Base-by-base conservation (phyloP, 2,329 filamentous ascomycete genomes). In the Emmonsiellopsis sp. region DNA sequence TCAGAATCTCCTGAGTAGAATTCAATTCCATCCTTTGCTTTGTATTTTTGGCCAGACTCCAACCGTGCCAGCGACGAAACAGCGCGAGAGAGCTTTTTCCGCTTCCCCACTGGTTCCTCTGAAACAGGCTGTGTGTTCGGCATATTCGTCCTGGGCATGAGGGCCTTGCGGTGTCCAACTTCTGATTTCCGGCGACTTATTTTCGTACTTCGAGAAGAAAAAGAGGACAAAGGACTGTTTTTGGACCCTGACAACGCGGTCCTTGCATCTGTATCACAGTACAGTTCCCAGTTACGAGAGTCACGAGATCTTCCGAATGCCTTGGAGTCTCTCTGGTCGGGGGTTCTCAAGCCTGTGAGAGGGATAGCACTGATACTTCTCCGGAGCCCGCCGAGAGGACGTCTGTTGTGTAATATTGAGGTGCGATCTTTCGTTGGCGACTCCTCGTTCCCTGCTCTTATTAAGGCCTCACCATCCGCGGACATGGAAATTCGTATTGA, bases 251-350 rank as follows among this genome's bases (percentile, higher is more conserved):
- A 90, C 53, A 95, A 74, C 59, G 89, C 87, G 63, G 89, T 88
- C 43, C 86, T 84, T 50, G 81, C 76, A 59, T 93, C 87, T 6
- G 85, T 84, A 65, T 95, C 88, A 62, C 88, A 92, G 72, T 87
- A 91, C 54, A 89, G 89, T 64, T 95, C 88, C 92, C 92, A 96
- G 6, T 86, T 87, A 49, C 90, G 84, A 14, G 90, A 88, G 67
- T 96, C 88, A 52, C 88, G 84, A 54, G 91, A 95, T 53, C 92
- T 81, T 52, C 88, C 88, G 53, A 84, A 83, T 36, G 74, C 72
- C 14, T 85, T 72, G 37, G 76, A 75, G 5, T 56, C 43, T 27
- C 48, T 43, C 40, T 71, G 65, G 53, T 61, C 63, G 44, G 58
- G 66, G 64, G 78, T 78, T 27, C 78, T 77, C n/a, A 83, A 72